Conservation (phyloP, 257 asterid species). For the Ajuga chamaepitys region DNA sequence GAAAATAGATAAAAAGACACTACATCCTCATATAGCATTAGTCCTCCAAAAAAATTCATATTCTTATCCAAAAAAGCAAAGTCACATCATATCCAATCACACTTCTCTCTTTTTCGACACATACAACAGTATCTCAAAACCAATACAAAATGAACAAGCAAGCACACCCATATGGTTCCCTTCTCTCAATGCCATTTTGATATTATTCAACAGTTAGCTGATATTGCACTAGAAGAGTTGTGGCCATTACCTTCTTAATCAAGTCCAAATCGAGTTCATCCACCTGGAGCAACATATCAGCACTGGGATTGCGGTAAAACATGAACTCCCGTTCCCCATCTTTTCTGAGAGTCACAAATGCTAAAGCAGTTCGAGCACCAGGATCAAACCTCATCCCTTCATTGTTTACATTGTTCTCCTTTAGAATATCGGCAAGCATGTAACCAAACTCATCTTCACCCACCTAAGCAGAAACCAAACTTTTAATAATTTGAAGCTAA, state of each 20-base stretch:
- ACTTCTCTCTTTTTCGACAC: no score
- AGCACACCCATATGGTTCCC: background rate
- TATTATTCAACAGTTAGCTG: background rate
- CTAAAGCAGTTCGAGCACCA: constrained; percentile 97
- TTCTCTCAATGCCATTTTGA: background rate
- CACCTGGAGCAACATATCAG: constrained; percentile 87
- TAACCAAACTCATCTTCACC: constrained; percentile 99
- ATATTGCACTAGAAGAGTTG: background rate
- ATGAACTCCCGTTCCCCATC: constrained; percentile 99
- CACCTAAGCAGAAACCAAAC: constrained; percentile 42
- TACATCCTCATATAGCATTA: no score
- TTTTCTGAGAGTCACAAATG: constrained; percentile 83
- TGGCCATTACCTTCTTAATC: constrained; percentile 66
- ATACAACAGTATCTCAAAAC: background rate
- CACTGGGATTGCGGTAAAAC: constrained; percentile 98
- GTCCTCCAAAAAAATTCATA: no score
- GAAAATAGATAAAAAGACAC: no score
- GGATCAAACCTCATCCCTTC: constrained; percentile 95
- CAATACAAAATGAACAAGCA: background rate
- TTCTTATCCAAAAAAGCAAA: no score
- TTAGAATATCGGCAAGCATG: constrained; percentile 90
- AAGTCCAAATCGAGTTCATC: constrained; percentile 73
- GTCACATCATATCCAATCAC: no score
- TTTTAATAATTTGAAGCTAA: constrained; percentile 1
- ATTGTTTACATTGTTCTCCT: constrained; percentile 81